phyloP scores from a whole-genome alignment of 2,329 filamentous ascomycete species.

The Aspergillus viridinutans region DNA sequence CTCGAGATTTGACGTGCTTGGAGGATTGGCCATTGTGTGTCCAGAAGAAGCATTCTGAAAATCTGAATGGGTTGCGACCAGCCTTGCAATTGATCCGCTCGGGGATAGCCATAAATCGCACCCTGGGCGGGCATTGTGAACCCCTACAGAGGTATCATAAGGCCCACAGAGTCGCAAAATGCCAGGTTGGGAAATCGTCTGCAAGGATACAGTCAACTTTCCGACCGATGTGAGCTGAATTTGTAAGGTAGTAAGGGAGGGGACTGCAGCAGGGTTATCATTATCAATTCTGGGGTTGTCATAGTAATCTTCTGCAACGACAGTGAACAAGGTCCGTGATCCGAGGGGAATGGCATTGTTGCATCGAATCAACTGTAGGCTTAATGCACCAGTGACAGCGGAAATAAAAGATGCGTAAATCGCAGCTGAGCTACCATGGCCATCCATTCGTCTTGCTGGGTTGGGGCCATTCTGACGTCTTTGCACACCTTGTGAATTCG shows the following conservation, averaged over 20 bases:
- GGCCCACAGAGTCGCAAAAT: conserved; percentile 29
- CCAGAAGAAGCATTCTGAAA: conserved; percentile 17
- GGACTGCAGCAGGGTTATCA: conserved; percentile 19
- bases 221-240: conserved; percentile 35
- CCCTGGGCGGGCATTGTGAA: conserved; percentile 19
- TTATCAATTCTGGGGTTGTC: conserved; percentile 25
- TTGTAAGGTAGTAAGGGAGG: conserved; percentile 35
- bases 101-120: conserved; percentile 40
- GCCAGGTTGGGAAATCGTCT: conserved; percentile 34
- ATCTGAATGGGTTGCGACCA: conserved; percentile 25
- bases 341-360: conserved; percentile 38
- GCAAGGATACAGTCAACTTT: conserved; percentile 34
- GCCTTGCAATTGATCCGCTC: conserved; percentile 34
- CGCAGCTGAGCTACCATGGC: conserved; percentile 28
- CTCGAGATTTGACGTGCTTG: conserved; percentile 15
- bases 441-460: conserved; percentile 26
- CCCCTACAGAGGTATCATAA: conserved; percentile 13
- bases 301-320: conserved; percentile 28
- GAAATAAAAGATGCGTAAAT: conserved; percentile 40
- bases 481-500: conserved; percentile 18
- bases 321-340: conserved; percentile 37
- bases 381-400: conserved; percentile 34
- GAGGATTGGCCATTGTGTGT: conserved; percentile 8
- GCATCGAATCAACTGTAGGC: conserved; percentile 32
- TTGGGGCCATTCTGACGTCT: conserved; percentile 20